A percentile compares a stretch with the other conserved stretches of the same genome.
phyloP scores from a whole-genome alignment of 164 flowering plant genomes.

The Nelumbo lutea region DNA sequence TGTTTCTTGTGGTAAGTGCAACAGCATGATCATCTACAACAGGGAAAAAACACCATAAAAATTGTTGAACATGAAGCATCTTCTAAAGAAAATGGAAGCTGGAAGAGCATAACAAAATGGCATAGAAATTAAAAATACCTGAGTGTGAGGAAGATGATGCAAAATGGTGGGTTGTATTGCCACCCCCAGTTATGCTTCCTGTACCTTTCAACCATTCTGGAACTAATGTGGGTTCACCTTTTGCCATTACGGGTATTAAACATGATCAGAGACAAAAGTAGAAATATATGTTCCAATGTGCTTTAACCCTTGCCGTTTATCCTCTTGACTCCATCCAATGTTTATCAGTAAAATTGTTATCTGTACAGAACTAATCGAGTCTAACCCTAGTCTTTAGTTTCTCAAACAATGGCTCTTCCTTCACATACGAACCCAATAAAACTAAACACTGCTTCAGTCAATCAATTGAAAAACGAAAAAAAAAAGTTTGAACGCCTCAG shows the following conservation, averaged over 20 bases:
- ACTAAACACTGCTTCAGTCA: not conserved
- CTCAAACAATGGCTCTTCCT: not conserved
- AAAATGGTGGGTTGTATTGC: constrained; percentile 48
- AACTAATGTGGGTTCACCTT: constrained; percentile 79
- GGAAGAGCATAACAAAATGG: not conserved
- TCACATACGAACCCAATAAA: not conserved
- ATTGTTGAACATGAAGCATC: not conserved
- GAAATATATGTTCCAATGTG: constrained; percentile 11
- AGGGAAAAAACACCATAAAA: not conserved
- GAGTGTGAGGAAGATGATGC: constrained; percentile 44
- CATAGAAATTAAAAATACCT: constrained; percentile 37
- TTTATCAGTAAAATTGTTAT: constrained; percentile 1
- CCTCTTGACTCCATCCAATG: constrained; percentile 4
- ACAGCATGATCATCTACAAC: constrained; percentile 39
- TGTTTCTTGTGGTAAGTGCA: constrained; percentile 35
- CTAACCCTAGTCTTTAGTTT: constrained; percentile 6
- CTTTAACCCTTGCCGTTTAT: constrained; percentile 5
- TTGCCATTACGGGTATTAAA: constrained; percentile 57
- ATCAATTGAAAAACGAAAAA: not conserved
- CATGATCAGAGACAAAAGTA: constrained; percentile 38
- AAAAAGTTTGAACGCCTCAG: constrained; percentile 2
- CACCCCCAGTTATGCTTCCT: constrained; percentile 56
- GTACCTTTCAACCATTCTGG: constrained; percentile 86
- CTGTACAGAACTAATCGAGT: constrained; percentile 10
- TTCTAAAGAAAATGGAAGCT: not conserved